Evolutionary conservation across 306 rosid species (phyloP), one percentile per base, ranked within the genome.

Genomic region (Fragaria iinumae): DNA sequence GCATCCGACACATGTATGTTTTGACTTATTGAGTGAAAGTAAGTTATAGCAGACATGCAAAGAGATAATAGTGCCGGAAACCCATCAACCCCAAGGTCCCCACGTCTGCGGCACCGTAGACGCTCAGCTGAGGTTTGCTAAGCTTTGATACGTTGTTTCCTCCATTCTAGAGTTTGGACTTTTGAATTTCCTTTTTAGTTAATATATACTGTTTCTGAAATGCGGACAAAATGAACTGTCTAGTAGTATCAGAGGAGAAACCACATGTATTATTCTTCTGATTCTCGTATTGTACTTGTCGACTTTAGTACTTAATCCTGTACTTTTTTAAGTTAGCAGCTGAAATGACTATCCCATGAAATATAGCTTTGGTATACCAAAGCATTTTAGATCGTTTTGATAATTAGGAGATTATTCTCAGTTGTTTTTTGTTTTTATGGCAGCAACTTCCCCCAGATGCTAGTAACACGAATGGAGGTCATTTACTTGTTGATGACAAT

Each of bases 91-190:
- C 75, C 93, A 16, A 53, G 36, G 70, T 74, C 78, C 34, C 78
- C 78, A 44, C 89, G 93, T 45, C 72, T 77, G 73, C 87, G 97
- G 85, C 89, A 92, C 71, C 93, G 96, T 9, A 88, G 73, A 80
- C 97, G 97, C 75, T 86, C 97, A 73, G 85, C 82, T 83, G 97
- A 90, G 97, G 97, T 92, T 78, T 83, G 53, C 17, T 77, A 74
- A 71, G 62, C 64, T 45, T 63, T 57, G 72, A 29, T 38, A 38
- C 72, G 69, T 72, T 34, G 39, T 75, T 52, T 52, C 67, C 71
- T 71, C 17, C n/a, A 57, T 74, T 23, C 1, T 17, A 11, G 36
- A 29, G 38, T 7, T 7, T 59, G 56, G 69, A 43, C 53, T 59
- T 14, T 2, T 10, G 16, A 44, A 36, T 17, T 39, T 60, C 36